Evolutionary conservation across 768 basidiomycete species (phyloP).

Genomic region (Phallus indusiatus): DNA sequence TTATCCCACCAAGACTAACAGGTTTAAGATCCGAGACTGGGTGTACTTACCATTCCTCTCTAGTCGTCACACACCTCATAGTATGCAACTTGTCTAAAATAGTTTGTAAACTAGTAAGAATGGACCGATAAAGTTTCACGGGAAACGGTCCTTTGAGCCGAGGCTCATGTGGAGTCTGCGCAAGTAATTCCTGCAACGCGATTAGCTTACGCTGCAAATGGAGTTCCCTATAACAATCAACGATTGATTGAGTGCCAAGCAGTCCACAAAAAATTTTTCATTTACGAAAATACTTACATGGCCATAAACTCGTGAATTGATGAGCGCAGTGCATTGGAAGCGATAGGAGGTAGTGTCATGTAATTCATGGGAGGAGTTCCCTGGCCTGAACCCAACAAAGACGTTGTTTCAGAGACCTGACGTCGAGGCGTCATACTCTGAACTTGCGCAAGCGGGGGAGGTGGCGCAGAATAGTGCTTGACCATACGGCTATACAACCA

Average conservation of each 20-base stretch:
- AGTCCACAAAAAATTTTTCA: neutral
- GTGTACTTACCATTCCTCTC: constrained; percentile 75
- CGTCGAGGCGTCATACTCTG: constrained; percentile 10
- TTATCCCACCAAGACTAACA: neutral
- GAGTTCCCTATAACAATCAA: constrained; percentile 77
- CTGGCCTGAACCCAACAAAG: constrained; percentile 17
- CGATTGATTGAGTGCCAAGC: neutral
- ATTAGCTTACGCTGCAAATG: constrained; percentile 89
- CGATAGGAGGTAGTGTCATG: constrained; percentile 24
- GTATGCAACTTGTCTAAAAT: constrained; percentile 87
- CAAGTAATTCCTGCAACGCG: constrained; percentile 73
- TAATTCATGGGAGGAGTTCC: constrained; percentile 34
- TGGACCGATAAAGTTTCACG: constrained; percentile 69
- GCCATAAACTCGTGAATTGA: constrained; percentile 86
- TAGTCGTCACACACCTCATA: constrained; percentile 94
- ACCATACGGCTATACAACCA: constrained; percentile 94
- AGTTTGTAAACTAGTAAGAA: constrained; percentile 72
- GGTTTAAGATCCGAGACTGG: too few species aligned
- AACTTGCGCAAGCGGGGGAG: constrained; percentile 28
- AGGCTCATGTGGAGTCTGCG: constrained; percentile 87
- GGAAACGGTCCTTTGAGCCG: constrained; percentile 96
- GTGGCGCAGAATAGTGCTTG: constrained; percentile 70
- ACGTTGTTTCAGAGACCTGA: constrained; percentile 24
- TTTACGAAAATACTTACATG: constrained; percentile 45
- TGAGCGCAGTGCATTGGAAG: neutral